A percentile compares a stretch with the other conserved stretches of the same genome.
These are phyloP conservation scores for Termitomyces sp. DNA, from an alignment of 768 basidiomycete genomes.

Conservation along the genomic window DNA sequence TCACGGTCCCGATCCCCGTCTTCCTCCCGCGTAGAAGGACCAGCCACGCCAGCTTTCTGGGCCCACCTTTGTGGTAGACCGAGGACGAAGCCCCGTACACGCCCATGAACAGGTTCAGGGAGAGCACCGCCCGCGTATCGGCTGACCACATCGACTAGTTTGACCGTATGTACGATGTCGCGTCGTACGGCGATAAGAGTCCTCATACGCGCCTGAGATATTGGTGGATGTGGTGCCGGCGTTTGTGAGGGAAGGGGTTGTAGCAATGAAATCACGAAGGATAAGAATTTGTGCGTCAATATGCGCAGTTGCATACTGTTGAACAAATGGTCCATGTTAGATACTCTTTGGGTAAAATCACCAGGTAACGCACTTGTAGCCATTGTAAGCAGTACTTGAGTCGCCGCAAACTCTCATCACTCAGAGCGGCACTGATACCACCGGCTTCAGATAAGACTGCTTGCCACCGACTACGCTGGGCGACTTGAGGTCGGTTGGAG, in stretches of 20 bases:
- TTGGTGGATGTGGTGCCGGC: slow-evolving; percentile 25
- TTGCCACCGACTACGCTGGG: slow-evolving; percentile 81
- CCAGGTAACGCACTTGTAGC: slow-evolving; percentile 60
- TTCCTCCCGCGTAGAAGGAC: slow-evolving; percentile 7
- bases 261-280: slow-evolving; percentile 80
- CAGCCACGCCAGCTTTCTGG: slow-evolving; percentile 28
- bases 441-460: slow-evolving; percentile 82
- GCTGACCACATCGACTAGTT: slow-evolving; percentile 82
- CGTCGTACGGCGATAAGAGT: slow-evolving; percentile 72
- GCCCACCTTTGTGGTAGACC: slow-evolving; percentile 84
- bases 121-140: slow-evolving; percentile 84
- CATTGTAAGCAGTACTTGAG: slow-evolving; percentile 85
- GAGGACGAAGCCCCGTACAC: slow-evolving; percentile 72
- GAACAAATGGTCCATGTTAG: background rate
- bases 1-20: slow-evolving; percentile 18
- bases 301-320: slow-evolving; percentile 79
- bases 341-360: background rate
- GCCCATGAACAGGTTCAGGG: slow-evolving; percentile 75
- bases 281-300: slow-evolving; percentile 86
- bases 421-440: slow-evolving; percentile 82
- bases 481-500: slow-evolving; percentile 44
- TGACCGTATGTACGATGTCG: slow-evolving; percentile 85
- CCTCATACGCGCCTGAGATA: slow-evolving; percentile 47
- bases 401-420: slow-evolving; percentile 87
- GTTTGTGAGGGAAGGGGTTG: slow-evolving; percentile 41